phyloP scores from a whole-genome alignment of 176 grass and related monocot species.

The Carex parvula region DNA sequence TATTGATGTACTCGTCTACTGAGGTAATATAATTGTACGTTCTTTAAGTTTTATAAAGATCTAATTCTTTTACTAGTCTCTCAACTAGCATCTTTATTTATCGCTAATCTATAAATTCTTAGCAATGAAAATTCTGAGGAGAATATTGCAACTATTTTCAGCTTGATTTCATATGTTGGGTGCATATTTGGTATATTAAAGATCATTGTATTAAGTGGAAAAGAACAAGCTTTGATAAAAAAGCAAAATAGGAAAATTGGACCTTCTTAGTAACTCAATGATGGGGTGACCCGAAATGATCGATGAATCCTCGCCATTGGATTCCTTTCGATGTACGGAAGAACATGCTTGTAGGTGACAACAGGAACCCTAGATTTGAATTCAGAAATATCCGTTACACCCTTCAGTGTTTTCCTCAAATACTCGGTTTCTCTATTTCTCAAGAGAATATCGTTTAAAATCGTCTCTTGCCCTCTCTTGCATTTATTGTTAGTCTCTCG shows the following conservation, averaged over 20 bases:
- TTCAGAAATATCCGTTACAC: constrained; percentile 42
- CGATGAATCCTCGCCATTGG: constrained; percentile 55
- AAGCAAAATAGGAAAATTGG: neutral
- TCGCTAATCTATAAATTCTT: neutral
- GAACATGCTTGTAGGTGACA: constrained; percentile 52
- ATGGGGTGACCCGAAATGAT: constrained; percentile 59
- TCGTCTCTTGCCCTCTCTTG: constrained; percentile 52
- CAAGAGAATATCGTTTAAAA: constrained; percentile 52
- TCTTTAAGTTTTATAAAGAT: neutral
- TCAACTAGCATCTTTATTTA: neutral
- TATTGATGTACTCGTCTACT: neutral
- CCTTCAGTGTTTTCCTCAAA: constrained; percentile 58
- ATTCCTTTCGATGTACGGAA: constrained; percentile 53
- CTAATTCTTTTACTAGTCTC: neutral
- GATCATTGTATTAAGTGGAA: neutral
- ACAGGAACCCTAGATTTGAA: constrained; percentile 56
- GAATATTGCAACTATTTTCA: neutral
- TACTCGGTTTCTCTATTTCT: constrained; percentile 65
- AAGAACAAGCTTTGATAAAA: neutral
- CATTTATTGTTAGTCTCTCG: constrained; percentile 57
- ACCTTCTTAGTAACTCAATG: constrained; percentile 64
- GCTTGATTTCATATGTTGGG: neutral
- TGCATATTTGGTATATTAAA: neutral
- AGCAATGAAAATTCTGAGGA: neutral
- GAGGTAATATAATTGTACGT: neutral